Base-by-base conservation (phyloP, 78 protist genomes). In the Dictyostelium capitatum region DNA sequence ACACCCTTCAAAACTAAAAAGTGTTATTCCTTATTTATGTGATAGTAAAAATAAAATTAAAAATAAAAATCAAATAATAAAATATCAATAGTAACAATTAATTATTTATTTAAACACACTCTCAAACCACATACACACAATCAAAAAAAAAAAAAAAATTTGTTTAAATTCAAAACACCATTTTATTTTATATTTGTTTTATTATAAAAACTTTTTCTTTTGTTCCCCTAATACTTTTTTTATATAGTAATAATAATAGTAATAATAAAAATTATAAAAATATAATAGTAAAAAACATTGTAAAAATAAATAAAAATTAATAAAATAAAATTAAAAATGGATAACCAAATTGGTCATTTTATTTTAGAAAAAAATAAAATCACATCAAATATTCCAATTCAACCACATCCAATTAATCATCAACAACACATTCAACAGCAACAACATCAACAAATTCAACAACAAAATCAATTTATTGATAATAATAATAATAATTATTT, bases 261-360 rank as follows among this genome's bases (percentile, higher is more conserved):
- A 65, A 65, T 65, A n/a, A 65, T 65, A 65, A 64, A 25, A 28
- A 28, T 59, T 62, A 15, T 62, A 62, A 62, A 62, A 10, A 62
- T 19, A 20, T 20, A 56, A 56, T 56, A 7, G 1, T 20, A 0
- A 53, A 53, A 53, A 53, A 53, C n/a, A n/a, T n/a, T n/a, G 12
- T 15, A 53, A 53, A 19, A 20, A 19, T 19, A 56, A 56, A 56
- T 20, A 20, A 56, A 56, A 56, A 56, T 37, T 37, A 37, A 37
- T 37, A 37, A 37, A 37, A 37, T 51, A 51, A 51, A 14, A 51
- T 51, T 12, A 62, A 23, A 65, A 65, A 65, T 65, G 73, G 73
- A 65, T 30, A 65, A 65, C 46, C 73, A 65, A 30, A 65, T 65
- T 32, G 15, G 73, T 30, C 73, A 65, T 65, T 65, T 65, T 65